Base-by-base conservation (phyloP, 1,284 basidiomycete species). In the Marasmius sp. region DNA sequence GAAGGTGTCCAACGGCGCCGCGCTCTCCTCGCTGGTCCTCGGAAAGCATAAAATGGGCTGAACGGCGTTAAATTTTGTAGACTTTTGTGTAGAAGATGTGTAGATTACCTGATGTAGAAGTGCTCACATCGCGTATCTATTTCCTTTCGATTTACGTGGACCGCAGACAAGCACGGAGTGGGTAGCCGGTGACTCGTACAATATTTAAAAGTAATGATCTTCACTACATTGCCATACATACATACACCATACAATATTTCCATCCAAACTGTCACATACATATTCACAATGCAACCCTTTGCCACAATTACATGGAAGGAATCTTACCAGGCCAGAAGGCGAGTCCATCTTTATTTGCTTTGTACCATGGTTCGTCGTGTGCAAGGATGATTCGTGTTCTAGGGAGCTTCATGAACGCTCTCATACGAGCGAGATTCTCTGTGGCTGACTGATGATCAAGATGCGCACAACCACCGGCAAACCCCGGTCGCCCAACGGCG, bases 1-100 rank as follows among this genome's bases (percentile, higher is more conserved):
- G 83, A 88, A 67, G 95, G 90, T 63, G 92, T 97, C 9, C 85
- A 82, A 57, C 89, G 87, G 22, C 86, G 95, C 52, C 82, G 95
- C 68, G 78, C 77, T 48, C 72, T 79, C 39, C 73, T 86, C 3
- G 27, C 27, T 27, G 27, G 27, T 27, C 5, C 27, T 27, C 27
- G 27, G 27, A 27, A 27, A 27, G 27, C 27, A 27, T 27, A 27
- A 27, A 27, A 27, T 27, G 27, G 27, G 27, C 27, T 27, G 27
- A 27, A 27, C 27, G 27, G 27, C 27, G 27, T 27, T 27, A 27
- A 27, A 27, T 27, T 27, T 27, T 27, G 27, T 27, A 27, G 27
- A 27, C 27, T 27, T 27, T 27, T 27, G 27, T 27, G 27, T 27
- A 27, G 27, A 27, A 27, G 27, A 27, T 27, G 27, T 27, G 27